These are phyloP conservation scores for Acanthamoeba lenticulata DNA, from an alignment of 208 protist genomes.

Conservation along the genomic window DNA sequence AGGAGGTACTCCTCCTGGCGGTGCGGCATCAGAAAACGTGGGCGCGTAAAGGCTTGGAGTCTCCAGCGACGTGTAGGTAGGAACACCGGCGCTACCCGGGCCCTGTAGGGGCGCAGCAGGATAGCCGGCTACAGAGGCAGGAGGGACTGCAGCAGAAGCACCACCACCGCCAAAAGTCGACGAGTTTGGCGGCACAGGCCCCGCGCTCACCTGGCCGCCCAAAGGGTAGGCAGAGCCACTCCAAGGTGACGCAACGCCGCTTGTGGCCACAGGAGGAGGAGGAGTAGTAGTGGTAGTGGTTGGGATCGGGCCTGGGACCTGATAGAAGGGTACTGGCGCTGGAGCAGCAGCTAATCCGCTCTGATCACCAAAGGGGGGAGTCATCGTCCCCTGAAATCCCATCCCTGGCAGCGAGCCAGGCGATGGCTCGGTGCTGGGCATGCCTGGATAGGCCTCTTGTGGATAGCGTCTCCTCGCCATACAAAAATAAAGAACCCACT, in stretches of 20 bases:
- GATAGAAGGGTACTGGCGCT: not conserved
- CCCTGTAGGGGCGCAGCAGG: not conserved
- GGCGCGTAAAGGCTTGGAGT: not conserved
- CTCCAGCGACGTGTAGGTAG: not conserved
- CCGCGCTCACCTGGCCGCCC: not conserved
- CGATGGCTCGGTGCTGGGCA: not conserved
- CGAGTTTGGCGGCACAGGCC: not conserved
- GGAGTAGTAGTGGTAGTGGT: not conserved
- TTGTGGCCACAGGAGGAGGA: not conserved
- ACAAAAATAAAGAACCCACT: constrained; percentile 68
- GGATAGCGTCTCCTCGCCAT: constrained; percentile 70
- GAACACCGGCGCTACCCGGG: not conserved
- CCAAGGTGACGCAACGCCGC: not conserved
- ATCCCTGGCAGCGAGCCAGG: not conserved
- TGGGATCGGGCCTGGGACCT: too few species aligned
- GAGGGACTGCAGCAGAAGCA: not conserved
- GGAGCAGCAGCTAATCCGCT: not conserved
- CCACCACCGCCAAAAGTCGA: not conserved
- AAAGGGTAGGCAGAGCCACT: not conserved
- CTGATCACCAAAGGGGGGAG: not conserved
- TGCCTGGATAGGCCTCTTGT: constrained; percentile 23
- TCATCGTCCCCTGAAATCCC: not conserved
- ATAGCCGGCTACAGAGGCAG: not conserved
- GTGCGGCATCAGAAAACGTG: not conserved
- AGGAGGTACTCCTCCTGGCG: not conserved